Percentiles rank a stretch among this genome's conserved stretches.
Conservation (phyloP, 306 rosid genomes). For the Cyclanthera cordifolia region DNA sequence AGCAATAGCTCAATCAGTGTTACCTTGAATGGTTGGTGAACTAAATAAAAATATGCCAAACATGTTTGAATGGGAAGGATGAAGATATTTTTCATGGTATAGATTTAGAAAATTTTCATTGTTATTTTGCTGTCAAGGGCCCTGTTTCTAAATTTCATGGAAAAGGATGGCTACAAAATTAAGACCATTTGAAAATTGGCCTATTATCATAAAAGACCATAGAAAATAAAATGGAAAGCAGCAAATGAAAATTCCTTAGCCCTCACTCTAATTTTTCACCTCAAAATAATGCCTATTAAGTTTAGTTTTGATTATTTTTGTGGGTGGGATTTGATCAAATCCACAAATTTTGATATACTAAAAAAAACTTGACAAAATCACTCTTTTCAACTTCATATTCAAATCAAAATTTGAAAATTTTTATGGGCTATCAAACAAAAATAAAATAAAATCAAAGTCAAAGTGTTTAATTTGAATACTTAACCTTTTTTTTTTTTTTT, state of each 20-base stretch:
- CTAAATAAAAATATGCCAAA: no score
- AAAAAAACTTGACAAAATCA: neutral
- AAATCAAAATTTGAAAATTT: neutral
- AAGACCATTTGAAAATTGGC: neutral
- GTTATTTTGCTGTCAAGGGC: no score
- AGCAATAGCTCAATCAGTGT: no score
- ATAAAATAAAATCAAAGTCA: no score
- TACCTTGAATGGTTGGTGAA: no score
- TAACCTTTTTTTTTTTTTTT: no score
- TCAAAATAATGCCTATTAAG: slow-evolving; percentile 21
- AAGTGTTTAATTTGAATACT: no score
- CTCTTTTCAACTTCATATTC: neutral
- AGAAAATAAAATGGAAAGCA: neutral
- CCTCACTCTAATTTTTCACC: neutral
- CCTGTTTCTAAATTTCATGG: neutral
- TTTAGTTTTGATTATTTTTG: slow-evolving; percentile 31
- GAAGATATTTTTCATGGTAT: no score
- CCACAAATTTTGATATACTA: neutral
- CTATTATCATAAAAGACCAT: neutral
- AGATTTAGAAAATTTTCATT: no score
- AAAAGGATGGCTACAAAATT: neutral
- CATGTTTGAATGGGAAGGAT: no score
- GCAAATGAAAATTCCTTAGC: neutral
- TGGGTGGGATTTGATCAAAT: slow-evolving; percentile 31
- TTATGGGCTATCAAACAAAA: neutral